Percentiles rank a stretch among this genome's conserved stretches.
These are phyloP conservation scores for Puya raimondii DNA, from an alignment of 176 grass and related monocot genomes.

Conservation along the genomic window DNA sequence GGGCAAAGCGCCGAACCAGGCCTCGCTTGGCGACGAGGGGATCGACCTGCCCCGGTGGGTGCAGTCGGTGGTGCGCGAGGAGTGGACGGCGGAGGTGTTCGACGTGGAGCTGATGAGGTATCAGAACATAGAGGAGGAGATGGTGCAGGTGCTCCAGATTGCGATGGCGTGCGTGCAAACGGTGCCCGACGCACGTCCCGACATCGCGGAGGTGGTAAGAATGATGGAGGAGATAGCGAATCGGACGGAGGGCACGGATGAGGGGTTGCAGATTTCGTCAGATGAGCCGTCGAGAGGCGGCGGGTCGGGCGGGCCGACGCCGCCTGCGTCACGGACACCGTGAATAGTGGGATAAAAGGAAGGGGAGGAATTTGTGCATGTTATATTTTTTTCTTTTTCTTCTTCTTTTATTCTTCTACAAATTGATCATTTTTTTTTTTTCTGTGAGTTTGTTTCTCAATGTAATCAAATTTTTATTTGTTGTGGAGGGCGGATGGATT, in stretches of 20 bases:
- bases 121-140: conserved; percentile 67
- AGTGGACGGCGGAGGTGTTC: conserved; percentile 97
- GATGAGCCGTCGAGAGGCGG: conserved; percentile 31
- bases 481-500: neutral
- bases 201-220: conserved; percentile 35
- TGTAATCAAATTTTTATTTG: too few species aligned
- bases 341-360: conserved; percentile 9
- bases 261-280: conserved; percentile 34
- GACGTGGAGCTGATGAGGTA: conserved; percentile 58
- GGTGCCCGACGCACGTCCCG: conserved; percentile 52
- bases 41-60: conserved; percentile 85
- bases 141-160: conserved; percentile 82
- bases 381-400: neutral
- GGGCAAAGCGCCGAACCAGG: conserved; percentile 51
- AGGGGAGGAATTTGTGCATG: neutral
- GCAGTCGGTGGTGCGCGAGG: conserved; percentile 90
- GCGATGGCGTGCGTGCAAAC: conserved; percentile 73
- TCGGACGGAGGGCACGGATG: conserved; percentile 42
- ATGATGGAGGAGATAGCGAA: conserved; percentile 53
- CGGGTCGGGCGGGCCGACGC: conserved; percentile 41
- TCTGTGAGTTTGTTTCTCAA: too few species aligned
- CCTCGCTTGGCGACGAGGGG: conserved; percentile 57
- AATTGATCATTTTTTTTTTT: neutral
- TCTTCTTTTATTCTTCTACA: neutral
- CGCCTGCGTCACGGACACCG: conserved; percentile 51